A percentile compares a stretch with the other conserved stretches of the same genome.
Evolutionary conservation across 1,284 basidiomycete species (phyloP).

Genomic region (Cutaneotrichosporon cavernicola): DNA sequence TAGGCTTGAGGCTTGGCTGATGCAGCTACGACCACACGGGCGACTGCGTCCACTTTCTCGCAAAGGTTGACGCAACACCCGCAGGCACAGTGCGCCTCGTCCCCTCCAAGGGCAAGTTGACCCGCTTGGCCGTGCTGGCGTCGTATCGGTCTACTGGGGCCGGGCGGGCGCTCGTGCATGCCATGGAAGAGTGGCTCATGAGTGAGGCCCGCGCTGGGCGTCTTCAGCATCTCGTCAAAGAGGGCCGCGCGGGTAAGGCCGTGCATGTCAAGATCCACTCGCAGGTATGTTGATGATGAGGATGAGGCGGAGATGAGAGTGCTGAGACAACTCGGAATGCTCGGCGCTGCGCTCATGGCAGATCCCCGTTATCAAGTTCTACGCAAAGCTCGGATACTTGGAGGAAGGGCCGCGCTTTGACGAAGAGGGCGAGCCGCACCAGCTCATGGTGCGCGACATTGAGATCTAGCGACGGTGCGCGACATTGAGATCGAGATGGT

Average conservation of each 20-base stretch:
- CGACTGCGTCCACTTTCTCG: conserved; percentile 19
- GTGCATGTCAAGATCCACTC: conserved; percentile 40
- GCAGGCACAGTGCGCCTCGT: conserved; percentile 49
- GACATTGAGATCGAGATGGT: no score
- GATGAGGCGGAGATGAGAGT: background rate
- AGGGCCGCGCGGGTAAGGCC: conserved; percentile 22
- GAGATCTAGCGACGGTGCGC: background rate
- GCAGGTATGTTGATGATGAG: conserved; percentile 32
- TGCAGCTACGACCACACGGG: conserved; percentile 19
- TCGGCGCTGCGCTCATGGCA: conserved; percentile 17
- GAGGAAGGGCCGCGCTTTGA: conserved; percentile 62
- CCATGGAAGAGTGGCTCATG: conserved; percentile 32
- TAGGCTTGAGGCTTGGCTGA: background rate
- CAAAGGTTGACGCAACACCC: conserved; percentile 27
- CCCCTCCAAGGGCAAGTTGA: conserved; percentile 42
- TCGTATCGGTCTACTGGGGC: conserved; percentile 43
- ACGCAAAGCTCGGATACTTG: conserved; percentile 61
- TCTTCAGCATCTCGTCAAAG: conserved; percentile 16
- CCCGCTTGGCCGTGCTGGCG: conserved; percentile 44
- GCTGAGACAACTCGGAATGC: background rate
- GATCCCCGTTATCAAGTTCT: conserved; percentile 48
- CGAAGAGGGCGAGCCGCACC: conserved; percentile 56
- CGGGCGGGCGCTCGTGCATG: conserved; percentile 38
- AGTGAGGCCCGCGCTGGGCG: conserved; percentile 13
- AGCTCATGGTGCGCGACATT: conserved; percentile 20